Conservation (phyloP, 1,284 basidiomycete genomes). For the Peniophora sp. region DNA sequence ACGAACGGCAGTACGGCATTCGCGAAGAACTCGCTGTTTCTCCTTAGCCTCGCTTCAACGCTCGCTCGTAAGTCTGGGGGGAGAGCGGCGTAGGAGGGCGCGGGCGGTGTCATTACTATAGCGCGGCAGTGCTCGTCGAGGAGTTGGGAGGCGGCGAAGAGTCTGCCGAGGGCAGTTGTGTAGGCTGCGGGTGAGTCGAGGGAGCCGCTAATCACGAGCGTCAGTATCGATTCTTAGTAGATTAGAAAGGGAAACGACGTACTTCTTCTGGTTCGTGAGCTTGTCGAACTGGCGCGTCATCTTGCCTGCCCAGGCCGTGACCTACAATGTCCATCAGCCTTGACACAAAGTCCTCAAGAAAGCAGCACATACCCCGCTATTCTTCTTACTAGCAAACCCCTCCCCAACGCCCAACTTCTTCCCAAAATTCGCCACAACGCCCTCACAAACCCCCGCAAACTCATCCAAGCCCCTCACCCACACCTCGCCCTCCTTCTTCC, state of each 20-base stretch:
- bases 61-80: slow-evolving; percentile 52
- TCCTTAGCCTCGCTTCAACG: slow-evolving; percentile 71
- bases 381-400: slow-evolving; percentile 78
- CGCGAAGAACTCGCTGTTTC: slow-evolving; percentile 86
- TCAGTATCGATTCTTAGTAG: slow-evolving; percentile 8
- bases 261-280: slow-evolving; percentile 89
- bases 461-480: slow-evolving; percentile 68
- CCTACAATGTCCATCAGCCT: slow-evolving; percentile 24
- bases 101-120: slow-evolving; percentile 52
- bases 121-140: slow-evolving; percentile 85
- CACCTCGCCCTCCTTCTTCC: slow-evolving; percentile 60
- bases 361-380: slow-evolving; percentile 43
- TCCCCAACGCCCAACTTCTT: slow-evolving; percentile 88
- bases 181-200: slow-evolving; percentile 85
- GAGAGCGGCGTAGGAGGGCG: slow-evolving; percentile 67
- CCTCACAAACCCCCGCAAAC: slow-evolving; percentile 74
- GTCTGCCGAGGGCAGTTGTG: slow-evolving; percentile 67
- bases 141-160: slow-evolving; percentile 72
- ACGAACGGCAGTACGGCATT: slow-evolving; percentile 89
- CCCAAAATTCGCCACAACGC: slow-evolving; percentile 74
- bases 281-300: slow-evolving; percentile 82
- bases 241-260: slow-evolving; percentile 23
- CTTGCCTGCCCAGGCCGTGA: slow-evolving; percentile 72
- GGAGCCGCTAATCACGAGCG: slow-evolving; percentile 31
- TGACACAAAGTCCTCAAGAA: slow-evolving; percentile 10